phyloP scores from a whole-genome alignment of 306 rosid genomes.

The Vigna radiata region DNA sequence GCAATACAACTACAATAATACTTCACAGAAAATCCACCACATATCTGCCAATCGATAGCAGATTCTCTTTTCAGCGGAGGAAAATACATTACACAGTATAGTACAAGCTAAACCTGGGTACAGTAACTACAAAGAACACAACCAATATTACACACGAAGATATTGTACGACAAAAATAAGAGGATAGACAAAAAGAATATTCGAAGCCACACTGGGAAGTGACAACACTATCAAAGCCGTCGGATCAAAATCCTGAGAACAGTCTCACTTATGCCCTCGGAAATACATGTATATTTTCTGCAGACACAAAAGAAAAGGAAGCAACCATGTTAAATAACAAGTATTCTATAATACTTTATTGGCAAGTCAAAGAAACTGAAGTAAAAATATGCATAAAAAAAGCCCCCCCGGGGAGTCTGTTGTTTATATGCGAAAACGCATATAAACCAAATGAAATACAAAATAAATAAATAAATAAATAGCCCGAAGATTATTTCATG shows the following conservation, averaged over 20 bases:
- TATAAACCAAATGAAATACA: too few relatives aligned
- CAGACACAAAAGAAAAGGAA: constrained; percentile 43
- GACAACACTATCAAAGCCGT: constrained; percentile 35
- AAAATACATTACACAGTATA: constrained; percentile 28
- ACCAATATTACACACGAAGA: constrained; percentile 34
- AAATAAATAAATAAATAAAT: too few relatives aligned
- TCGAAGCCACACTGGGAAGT: constrained; percentile 46
- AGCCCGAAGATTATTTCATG: too few relatives aligned
- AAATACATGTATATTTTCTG: constrained; percentile 95
- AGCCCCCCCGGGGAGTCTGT: too few relatives aligned
- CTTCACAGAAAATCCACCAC: constrained; percentile 13
- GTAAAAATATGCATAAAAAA: not conserved
- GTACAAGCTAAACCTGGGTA: constrained; percentile 30
- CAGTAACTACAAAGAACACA: constrained; percentile 40
- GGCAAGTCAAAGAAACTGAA: constrained; percentile 5
- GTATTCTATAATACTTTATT: constrained; percentile 1
- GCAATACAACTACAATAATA: not conserved
- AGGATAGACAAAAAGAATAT: constrained; percentile 45
- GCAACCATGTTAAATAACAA: constrained; percentile 21
- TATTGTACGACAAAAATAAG: not conserved
- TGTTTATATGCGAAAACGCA: too few relatives aligned
- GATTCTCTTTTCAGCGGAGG: constrained; percentile 1
- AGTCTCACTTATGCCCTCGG: constrained; percentile 83
- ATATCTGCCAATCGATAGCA: constrained; percentile 26
- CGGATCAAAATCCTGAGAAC: constrained; percentile 37